Conservation (phyloP, 257 asterid species). For the Parsonsia alboflavescens region DNA sequence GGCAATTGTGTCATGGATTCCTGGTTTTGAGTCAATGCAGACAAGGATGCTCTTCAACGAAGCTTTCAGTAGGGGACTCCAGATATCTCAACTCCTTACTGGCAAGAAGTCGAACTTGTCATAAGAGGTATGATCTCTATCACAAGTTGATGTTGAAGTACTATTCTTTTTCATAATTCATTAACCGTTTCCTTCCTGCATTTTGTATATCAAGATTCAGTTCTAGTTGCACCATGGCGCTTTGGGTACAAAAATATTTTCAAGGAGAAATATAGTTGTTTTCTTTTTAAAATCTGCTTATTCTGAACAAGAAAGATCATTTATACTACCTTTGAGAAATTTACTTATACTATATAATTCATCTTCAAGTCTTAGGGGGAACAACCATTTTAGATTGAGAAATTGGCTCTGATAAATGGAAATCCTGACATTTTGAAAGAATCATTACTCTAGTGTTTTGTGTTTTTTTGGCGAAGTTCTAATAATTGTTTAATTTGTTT, state of each 20-base stretch:
- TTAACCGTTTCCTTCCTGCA: neutral
- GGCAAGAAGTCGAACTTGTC: slow-evolving; percentile 48
- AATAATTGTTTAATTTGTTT: neutral
- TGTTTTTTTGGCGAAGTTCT: neutral
- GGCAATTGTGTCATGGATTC: slow-evolving; percentile 90
- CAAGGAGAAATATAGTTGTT: neutral
- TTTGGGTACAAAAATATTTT: neutral
- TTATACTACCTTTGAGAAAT: neutral
- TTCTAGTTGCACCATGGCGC: neutral
- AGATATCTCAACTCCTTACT: slow-evolving; percentile 80
- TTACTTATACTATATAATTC: no score
- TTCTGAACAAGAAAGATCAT: neutral
- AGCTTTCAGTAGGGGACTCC: slow-evolving; percentile 75
- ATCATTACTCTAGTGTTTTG: neutral
- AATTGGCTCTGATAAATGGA: neutral
- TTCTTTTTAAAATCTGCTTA: neutral
- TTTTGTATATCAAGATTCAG: neutral
- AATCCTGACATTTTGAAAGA: neutral
- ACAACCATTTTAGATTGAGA: neutral
- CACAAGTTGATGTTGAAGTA: neutral
- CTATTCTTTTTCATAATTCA: neutral
- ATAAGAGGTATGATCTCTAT: slow-evolving; percentile 14
- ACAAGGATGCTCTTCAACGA: slow-evolving; percentile 11
- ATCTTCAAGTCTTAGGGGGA: no score
- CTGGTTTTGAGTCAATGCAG: slow-evolving; percentile 24